Conservation (phyloP, 805 yeast species). For the Candida namnaoensis region DNA sequence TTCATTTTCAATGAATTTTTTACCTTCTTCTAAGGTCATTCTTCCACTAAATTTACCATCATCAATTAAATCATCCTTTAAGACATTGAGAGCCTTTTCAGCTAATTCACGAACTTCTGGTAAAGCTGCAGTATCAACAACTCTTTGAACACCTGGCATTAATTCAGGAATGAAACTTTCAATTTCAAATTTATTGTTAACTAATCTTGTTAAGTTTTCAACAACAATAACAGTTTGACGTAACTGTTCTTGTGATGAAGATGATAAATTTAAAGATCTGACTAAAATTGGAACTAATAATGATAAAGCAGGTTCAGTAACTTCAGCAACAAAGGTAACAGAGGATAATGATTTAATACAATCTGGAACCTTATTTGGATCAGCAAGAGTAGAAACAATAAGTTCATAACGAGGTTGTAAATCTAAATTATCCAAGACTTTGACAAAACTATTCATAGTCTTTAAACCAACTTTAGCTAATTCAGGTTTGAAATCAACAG, state of each 20-base stretch:
- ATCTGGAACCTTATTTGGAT: conserved; percentile 81
- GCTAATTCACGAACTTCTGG: conserved; percentile 97
- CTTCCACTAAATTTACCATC: conserved; percentile 76
- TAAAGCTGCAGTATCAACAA: conserved; percentile 80
- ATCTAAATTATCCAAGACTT: conserved; percentile 87
- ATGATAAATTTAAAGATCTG: conserved; percentile 73
- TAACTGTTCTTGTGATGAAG: conserved; percentile 90
- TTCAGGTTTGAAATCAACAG: conserved; percentile 96
- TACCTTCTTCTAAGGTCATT: conserved; percentile 47
- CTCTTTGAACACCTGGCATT: conserved; percentile 87
- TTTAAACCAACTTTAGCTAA: conserved; percentile 77
- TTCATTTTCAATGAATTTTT: conserved; percentile 27
- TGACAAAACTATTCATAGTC: conserved; percentile 62
- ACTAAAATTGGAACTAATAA: conserved; percentile 86
- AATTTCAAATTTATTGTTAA: conserved; percentile 87
- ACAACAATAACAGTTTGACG: conserved; percentile 95
- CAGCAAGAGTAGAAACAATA: conserved; percentile 82
- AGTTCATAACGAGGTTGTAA: conserved; percentile 76
- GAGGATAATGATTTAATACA: conserved; percentile 86
- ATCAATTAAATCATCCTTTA: conserved; percentile 70
- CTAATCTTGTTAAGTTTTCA: conserved; percentile 91
- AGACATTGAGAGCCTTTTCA: conserved; percentile 71
- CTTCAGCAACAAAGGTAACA: conserved; percentile 97
- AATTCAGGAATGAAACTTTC: conserved; percentile 79
- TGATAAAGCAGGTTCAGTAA: conserved; percentile 90